Evolutionary conservation across 345 rosid species (phyloP).

Genomic region (Murraya paniculata): DNA sequence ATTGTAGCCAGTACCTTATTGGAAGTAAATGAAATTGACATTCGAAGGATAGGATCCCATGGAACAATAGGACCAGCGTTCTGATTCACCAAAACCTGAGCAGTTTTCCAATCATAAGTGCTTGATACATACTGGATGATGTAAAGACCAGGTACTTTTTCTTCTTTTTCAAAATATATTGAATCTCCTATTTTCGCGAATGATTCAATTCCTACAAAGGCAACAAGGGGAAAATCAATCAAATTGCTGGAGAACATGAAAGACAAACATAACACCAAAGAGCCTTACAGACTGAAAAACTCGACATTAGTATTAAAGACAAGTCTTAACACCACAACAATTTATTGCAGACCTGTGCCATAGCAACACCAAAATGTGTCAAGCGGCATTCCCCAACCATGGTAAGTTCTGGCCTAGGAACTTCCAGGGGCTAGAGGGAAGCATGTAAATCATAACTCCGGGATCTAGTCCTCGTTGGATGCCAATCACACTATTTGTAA

Average conservation of each 20-base stretch:
- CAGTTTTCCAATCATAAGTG: conserved; percentile 64
- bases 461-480: conserved; percentile 57
- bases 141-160: conserved; percentile 59
- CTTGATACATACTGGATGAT: conserved; percentile 81
- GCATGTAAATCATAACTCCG: conserved; percentile 56
- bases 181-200: conserved; percentile 95
- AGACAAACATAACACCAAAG: too few species aligned
- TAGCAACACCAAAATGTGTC: conserved; percentile 56
- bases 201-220: conserved; percentile 66
- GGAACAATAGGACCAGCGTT: conserved; percentile 64
- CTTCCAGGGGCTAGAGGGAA: conserved; percentile 43
- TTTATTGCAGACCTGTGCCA: conserved; percentile 38
- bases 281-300: too few species aligned
- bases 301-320: too few species aligned
- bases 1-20: not conserved
- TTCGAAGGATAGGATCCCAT: conserved; percentile 58
- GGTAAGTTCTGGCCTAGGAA: conserved; percentile 42
- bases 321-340: not conserved
- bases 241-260: not conserved
- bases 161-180: conserved; percentile 80
- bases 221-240: not conserved
- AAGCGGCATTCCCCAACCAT: conserved; percentile 44
- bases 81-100: conserved; percentile 50
- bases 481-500: conserved; percentile 47
- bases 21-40: conserved; percentile 47